Evolutionary conservation across 2,329 filamentous ascomycete species (phyloP).

Genomic region (Penicillium capsulatum): DNA sequence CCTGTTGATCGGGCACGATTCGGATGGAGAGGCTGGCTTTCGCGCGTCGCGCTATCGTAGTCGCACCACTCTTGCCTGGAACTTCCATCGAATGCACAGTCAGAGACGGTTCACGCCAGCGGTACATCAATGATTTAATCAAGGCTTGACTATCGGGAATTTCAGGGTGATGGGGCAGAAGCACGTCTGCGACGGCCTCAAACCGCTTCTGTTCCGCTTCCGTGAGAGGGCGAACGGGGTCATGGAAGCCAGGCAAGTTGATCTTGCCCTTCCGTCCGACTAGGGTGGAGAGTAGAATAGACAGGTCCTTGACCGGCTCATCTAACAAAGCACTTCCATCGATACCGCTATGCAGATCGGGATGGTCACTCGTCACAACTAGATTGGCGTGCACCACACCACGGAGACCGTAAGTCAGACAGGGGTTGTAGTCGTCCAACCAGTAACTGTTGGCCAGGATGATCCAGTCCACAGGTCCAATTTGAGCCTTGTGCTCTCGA

Average conservation of each 20-base stretch:
- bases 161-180: constrained; percentile 67
- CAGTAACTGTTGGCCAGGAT: constrained; percentile 97
- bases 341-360: constrained; percentile 93
- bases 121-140: constrained; percentile 79
- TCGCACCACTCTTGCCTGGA: constrained; percentile 79
- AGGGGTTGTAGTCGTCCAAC: constrained; percentile 93
- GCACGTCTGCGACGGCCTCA: constrained; percentile 72
- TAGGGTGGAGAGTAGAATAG: constrained; percentile 73
- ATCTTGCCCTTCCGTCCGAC: constrained; percentile 77
- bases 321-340: constrained; percentile 87
- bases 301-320: constrained; percentile 87
- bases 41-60: constrained; percentile 79
- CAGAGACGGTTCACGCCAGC: constrained; percentile 91
- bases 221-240: constrained; percentile 71
- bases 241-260: constrained; percentile 83
- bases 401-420: constrained; percentile 87
- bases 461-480: constrained; percentile 91
- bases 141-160: constrained; percentile 64
- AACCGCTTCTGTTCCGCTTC: constrained; percentile 74
- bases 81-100: constrained; percentile 86
- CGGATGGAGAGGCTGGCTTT: constrained; percentile 85
- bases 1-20: constrained; percentile 88
- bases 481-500: constrained; percentile 71
- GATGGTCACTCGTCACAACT: constrained; percentile 77
- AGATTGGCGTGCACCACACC: constrained; percentile 92